A percentile compares a stretch with the other conserved stretches of the same genome.
Evolutionary conservation across 139 green algal genomes (phyloP).

Genomic region (Coelastrella sp.): DNA sequence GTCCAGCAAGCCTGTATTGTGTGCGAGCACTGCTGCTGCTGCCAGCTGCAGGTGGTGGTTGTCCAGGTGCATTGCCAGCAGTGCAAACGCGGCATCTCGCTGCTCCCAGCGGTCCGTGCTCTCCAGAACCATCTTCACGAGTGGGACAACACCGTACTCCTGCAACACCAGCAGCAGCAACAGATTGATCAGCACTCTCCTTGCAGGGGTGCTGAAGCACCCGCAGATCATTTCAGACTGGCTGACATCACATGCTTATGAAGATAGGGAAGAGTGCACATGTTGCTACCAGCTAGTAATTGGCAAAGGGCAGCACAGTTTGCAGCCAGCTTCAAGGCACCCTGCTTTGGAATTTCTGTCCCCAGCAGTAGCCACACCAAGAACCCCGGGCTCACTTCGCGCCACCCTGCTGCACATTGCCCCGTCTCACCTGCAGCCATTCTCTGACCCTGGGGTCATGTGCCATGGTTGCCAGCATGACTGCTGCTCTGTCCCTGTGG

Average conservation of each 20-base stretch:
- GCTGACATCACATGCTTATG: too few species aligned
- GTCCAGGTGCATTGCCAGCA: constrained; percentile 19
- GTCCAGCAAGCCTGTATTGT: background rate
- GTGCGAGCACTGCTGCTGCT: constrained; percentile 17
- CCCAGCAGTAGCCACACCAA: too few species aligned
- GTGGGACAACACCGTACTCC: constrained; percentile 7
- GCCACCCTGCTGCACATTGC: too few species aligned
- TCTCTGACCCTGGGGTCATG: background rate
- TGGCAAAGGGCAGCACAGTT: too few species aligned
- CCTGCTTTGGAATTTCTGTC: too few species aligned
- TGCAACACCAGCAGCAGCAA: constrained; percentile 6
- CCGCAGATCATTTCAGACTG: too few species aligned
- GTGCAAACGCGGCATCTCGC: constrained; percentile 27
- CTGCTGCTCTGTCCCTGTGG: constrained; percentile 34
- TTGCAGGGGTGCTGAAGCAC: background rate
- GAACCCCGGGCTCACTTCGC: too few species aligned
- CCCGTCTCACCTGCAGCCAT: constrained; percentile 27
- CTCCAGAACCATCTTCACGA: constrained; percentile 8
- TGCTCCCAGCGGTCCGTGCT: constrained; percentile 40
- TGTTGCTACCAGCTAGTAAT: too few species aligned
- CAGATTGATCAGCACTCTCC: background rate
- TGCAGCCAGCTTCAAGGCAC: too few species aligned
- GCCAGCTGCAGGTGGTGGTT: background rate
- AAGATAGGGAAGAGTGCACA: too few species aligned
- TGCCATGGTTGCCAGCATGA: constrained; percentile 28